Conservation (phyloP, 2,329 filamentous ascomycete species). For the Endoconidiophora polonica region DNA sequence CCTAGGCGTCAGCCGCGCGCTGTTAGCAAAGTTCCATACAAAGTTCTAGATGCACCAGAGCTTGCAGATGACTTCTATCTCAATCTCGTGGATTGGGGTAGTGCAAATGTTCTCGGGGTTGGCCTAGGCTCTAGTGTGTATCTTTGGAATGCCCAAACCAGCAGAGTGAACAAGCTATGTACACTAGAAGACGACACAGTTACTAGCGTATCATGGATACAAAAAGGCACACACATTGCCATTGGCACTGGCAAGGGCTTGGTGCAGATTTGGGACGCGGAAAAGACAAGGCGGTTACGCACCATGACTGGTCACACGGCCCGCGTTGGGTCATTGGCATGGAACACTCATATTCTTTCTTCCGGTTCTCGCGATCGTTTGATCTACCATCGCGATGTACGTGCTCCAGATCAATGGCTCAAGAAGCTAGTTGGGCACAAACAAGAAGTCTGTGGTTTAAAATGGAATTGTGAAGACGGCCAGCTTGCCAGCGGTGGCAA, state of each 20-base stretch:
- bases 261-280: slow-evolving; percentile 95
- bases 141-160: slow-evolving; percentile 92
- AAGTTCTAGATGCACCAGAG: slow-evolving; percentile 91
- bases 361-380: slow-evolving; percentile 85
- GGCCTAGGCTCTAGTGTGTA: slow-evolving; percentile 88
- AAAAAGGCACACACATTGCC: slow-evolving; percentile 86
- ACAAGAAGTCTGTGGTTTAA: slow-evolving; percentile 90
- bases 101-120: slow-evolving; percentile 82
- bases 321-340: slow-evolving; percentile 82
- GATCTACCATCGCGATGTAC: slow-evolving; percentile 91
- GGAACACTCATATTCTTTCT: slow-evolving; percentile 95
- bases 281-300: slow-evolving; percentile 64
- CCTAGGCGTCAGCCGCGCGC: slow-evolving; percentile 76
- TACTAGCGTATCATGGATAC: slow-evolving; percentile 96
- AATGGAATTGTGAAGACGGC: slow-evolving; percentile 93
- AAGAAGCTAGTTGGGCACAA: slow-evolving; percentile 84
- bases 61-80: slow-evolving; percentile 95
- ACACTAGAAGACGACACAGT: slow-evolving; percentile 85
- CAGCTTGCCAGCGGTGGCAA: slow-evolving; percentile 93
- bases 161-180: slow-evolving; percentile 84
- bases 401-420: slow-evolving; percentile 79
- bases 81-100: slow-evolving; percentile 95
- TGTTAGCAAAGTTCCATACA: slow-evolving; percentile 93
- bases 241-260: slow-evolving; percentile 90
- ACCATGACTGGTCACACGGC: slow-evolving; percentile 96